Conservation (phyloP, 176 grass and related monocot species). For the Poa annua region DNA sequence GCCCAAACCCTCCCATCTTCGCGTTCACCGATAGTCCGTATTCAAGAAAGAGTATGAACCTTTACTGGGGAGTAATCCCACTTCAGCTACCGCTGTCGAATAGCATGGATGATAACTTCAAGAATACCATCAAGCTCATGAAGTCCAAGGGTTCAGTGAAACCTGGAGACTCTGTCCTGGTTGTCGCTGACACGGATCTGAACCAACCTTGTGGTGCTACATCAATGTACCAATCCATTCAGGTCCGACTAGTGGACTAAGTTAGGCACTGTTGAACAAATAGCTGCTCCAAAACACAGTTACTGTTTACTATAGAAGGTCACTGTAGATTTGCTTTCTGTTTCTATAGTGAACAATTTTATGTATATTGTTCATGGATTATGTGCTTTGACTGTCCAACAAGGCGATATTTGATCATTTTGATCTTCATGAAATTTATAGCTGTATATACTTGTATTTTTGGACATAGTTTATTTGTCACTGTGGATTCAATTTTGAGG, state of each 20-base stretch:
- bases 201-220: conserved; percentile 43
- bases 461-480: neutral
- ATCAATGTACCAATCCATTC: conserved; percentile 60
- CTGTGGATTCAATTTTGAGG: neutral
- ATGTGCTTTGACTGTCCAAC: neutral
- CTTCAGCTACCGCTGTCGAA: conserved; percentile 48
- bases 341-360: neutral
- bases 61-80: conserved; percentile 71
- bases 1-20: conserved; percentile 67
- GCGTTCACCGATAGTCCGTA: conserved; percentile 61
- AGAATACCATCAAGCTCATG: conserved; percentile 49
- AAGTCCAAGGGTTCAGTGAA: conserved; percentile 57
- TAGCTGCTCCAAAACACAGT: neutral
- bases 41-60: conserved; percentile 70
- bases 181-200: conserved; percentile 62
- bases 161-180: conserved; percentile 59
- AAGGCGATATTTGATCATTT: neutral
- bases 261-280: neutral
- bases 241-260: conserved; percentile 59
- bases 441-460: neutral
- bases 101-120: conserved; percentile 64
- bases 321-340: conserved; percentile 18
- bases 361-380: conserved; percentile 32
- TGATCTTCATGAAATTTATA: neutral
- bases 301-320: neutral